Base-by-base conservation (phyloP, 495 filamentous ascomycete genomes). In the Aspergillus biplanus region DNA sequence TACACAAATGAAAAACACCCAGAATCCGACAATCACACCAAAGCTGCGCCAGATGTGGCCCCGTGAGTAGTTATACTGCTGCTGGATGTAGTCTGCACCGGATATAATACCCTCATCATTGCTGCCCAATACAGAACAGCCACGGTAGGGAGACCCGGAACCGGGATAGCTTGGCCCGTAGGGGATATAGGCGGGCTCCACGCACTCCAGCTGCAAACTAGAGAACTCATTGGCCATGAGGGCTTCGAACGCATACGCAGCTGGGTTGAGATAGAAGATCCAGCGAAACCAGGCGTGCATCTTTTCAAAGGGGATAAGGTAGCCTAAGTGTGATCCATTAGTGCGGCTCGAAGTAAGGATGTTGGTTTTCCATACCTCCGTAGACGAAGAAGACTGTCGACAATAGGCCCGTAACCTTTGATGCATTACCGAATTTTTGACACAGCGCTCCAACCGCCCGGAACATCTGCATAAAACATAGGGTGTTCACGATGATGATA, bases 141-240 rank as follows among this genome's bases (percentile, higher is more conserved):
- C 89, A 67, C 92, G 87, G 68, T 90, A 73, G 4, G 77, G 71
- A 0, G 88, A 89, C 11, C 79, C 75, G 0, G 86, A 83, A 55
- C 86, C 75, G 4, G 90, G 73, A 0, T 88, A 89, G 15, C 86
- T 81, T 16, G 77, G 63, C 0, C 84, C 85, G 59, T 90, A 93
- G 0, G 80, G 84, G 54, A 93, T 76, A 46, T 88, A 83, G 33
- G 87, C 80, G 1, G 82, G 71, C 27, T 79, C 78, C 65, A 93
- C 91, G 67, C 93, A 92, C 55, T 92, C 88, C 60, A 91, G 83
- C 85, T 93, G 90, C 67, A 94, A 85, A 34, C 80, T 77, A 56
- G 85, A 79, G 69, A 96, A 97, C 74, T 97, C 93, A 71, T 97
- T 97, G 53, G 95, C 87, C 89, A 97, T 91, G 12, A 97, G 75